Conservation (phyloP, 2,329 filamentous ascomycete species). For the Aspergillus vadensis region DNA sequence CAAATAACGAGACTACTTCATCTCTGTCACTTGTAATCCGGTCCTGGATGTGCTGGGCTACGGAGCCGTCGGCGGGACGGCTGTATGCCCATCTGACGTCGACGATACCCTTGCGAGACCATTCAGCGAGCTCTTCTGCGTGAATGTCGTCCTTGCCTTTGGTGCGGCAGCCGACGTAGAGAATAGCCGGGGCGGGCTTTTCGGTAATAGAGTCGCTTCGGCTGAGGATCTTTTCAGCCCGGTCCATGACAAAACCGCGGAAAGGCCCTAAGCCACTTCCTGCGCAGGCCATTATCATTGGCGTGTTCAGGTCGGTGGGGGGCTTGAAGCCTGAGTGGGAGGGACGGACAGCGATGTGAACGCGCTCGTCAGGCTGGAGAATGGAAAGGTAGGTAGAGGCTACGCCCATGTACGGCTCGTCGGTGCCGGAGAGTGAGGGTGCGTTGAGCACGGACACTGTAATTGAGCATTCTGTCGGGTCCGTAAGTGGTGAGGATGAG, state of each 20-base stretch:
- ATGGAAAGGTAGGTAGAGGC: slow-evolving; percentile 62
- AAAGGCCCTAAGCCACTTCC: slow-evolving; percentile 63
- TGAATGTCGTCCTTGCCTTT: slow-evolving; percentile 41
- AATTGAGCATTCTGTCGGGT: slow-evolving; percentile 60
- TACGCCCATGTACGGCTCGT: slow-evolving; percentile 57
- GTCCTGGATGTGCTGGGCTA: slow-evolving; percentile 58
- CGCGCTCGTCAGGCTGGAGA: slow-evolving; percentile 34
- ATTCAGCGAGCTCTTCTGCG: slow-evolving; percentile 48
- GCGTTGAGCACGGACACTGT: slow-evolving; percentile 68
- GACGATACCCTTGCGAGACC: slow-evolving; percentile 64
- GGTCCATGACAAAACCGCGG: slow-evolving; percentile 65
- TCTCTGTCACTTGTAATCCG: slow-evolving; percentile 51
- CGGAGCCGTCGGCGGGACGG: slow-evolving; percentile 47
- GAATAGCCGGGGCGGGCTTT: slow-evolving; percentile 35
- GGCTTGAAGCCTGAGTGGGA: slow-evolving; percentile 41
- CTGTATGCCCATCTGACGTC: slow-evolving; percentile 64
- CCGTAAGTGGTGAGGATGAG: slow-evolving; percentile 69
- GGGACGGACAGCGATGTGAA: slow-evolving; percentile 39
- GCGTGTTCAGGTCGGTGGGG: slow-evolving; percentile 35
- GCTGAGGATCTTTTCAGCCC: slow-evolving; percentile 46
- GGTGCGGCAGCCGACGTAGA: slow-evolving; percentile 42
- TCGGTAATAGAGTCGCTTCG: slow-evolving; percentile 22
- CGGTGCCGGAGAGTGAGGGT: slow-evolving; percentile 47
- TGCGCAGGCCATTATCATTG: slow-evolving; percentile 44
- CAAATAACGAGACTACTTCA: slow-evolving; percentile 50